These are phyloP conservation scores for Metschnikowia shivogae DNA, from an alignment of 805 yeast species.

Conservation along the genomic window DNA sequence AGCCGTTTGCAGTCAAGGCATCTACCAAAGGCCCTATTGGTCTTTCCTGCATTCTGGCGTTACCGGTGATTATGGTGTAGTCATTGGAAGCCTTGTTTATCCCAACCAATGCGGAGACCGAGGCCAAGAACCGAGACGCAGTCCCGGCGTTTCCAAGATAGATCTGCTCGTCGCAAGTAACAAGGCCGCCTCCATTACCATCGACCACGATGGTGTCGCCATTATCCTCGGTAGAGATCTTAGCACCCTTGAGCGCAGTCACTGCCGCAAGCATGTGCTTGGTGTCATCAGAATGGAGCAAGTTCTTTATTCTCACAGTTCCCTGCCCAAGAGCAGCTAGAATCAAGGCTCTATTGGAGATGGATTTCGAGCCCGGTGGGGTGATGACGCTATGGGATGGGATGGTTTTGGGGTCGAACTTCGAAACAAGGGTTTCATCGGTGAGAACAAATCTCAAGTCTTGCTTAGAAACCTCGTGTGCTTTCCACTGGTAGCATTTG, in stretches of 20 bases:
- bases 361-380: slow-evolving; percentile 98
- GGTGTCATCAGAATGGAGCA: slow-evolving; percentile 94
- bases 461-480: slow-evolving; percentile 76
- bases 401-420: slow-evolving; percentile 37
- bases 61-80: slow-evolving; percentile 76
- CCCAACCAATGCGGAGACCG: slow-evolving; percentile 83
- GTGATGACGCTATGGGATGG: slow-evolving; percentile 46
- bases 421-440: slow-evolving; percentile 69
- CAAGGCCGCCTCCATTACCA: slow-evolving; percentile 77
- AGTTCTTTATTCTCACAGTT: slow-evolving; percentile 73
- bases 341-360: slow-evolving; percentile 89
- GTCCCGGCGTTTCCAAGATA: slow-evolving; percentile 98
- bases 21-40: slow-evolving; percentile 96
- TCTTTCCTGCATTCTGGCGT: slow-evolving; percentile 94
- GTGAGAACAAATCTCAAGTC: slow-evolving; percentile 80
- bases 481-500: slow-evolving; percentile 80
- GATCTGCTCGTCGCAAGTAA: slow-evolving; percentile 61
- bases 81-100: slow-evolving; percentile 31
- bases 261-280: slow-evolving; percentile 92
- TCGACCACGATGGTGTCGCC: slow-evolving; percentile 85
- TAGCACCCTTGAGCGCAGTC: slow-evolving; percentile 72
- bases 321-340: slow-evolving; percentile 91
- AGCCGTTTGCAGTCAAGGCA: slow-evolving; percentile 79
- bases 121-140: slow-evolving; percentile 89
- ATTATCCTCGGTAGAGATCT: slow-evolving; percentile 74